These are phyloP conservation scores for Globisporangium megalacanthum DNA, from an alignment of 352 stramenopile genomes.

Conservation along the genomic window DNA sequence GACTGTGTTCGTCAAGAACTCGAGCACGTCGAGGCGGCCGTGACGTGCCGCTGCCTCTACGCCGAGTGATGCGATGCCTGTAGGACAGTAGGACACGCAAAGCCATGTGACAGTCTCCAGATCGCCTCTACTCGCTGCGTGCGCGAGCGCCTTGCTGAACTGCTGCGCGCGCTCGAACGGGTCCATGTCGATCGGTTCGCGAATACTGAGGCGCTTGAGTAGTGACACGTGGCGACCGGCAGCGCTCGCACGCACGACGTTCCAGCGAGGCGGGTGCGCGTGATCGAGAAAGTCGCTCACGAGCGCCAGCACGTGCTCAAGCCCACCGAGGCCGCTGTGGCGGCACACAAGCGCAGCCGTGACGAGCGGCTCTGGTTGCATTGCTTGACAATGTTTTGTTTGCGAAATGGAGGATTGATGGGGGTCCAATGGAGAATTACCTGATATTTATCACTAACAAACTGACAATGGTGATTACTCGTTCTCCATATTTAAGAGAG, in stretches of 20 bases:
- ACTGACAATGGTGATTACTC: too few relatives aligned
- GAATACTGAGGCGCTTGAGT: not conserved
- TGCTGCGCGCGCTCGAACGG: conserved; percentile 1
- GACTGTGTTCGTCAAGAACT: not conserved
- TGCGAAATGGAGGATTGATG: not conserved
- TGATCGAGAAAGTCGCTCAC: conserved; percentile 4
- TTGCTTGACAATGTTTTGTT: too few relatives aligned
- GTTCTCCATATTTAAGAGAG: too few relatives aligned
- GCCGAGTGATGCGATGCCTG: conserved; percentile 1
- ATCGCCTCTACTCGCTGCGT: conserved; percentile 1
- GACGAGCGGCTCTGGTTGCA: not conserved
- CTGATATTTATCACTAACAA: too few relatives aligned
- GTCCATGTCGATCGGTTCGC: conserved; percentile 1
- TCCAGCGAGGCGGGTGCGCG: conserved; percentile 2
- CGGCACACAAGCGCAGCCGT: conserved; percentile 6
- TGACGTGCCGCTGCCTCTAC: conserved; percentile 4
- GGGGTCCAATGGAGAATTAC: too few relatives aligned
- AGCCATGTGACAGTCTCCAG: conserved; percentile 2
- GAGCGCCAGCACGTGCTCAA: conserved; percentile 6
- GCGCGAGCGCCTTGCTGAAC: conserved; percentile 6
- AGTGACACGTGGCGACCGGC: not conserved
- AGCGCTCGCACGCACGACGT: conserved; percentile 4
- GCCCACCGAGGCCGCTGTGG: not conserved
- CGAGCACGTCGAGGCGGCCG: conserved; percentile 1
- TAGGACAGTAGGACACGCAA: conserved; percentile 5